A percentile compares a stretch with the other conserved stretches of the same genome.
Evolutionary conservation across 2,329 filamentous ascomycete genomes (phyloP).

Genomic region (Fusarium nisikadoi): DNA sequence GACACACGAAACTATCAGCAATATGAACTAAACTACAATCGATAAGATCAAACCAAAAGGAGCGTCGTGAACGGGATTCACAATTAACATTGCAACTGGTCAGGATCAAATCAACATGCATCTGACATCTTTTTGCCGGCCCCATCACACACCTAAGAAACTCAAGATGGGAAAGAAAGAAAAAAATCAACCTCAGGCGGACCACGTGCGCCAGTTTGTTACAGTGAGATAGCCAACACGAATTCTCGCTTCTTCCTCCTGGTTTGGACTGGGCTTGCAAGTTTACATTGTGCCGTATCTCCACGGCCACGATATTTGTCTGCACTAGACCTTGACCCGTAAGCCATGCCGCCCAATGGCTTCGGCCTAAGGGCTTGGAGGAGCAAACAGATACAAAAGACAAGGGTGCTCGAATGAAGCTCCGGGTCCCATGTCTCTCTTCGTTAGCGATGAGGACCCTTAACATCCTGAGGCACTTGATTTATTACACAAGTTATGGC

Average conservation of each 20-base stretch:
- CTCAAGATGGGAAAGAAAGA: not conserved
- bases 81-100: slow-evolving; percentile 16
- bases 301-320: slow-evolving; percentile 32
- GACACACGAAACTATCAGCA: slow-evolving; percentile 9
- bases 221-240: slow-evolving; percentile 18
- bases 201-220: slow-evolving; percentile 29
- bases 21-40: slow-evolving; percentile 8
- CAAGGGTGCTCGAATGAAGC: slow-evolving; percentile 22
- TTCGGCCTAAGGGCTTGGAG: slow-evolving; percentile 31
- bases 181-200: slow-evolving; percentile 1
- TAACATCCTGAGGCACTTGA: slow-evolving; percentile 16
- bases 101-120: slow-evolving; percentile 21
- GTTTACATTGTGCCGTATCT: slow-evolving; percentile 20
- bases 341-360: slow-evolving; percentile 32
- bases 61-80: not conserved
- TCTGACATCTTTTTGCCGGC: slow-evolving; percentile 13
- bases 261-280: slow-evolving; percentile 13
- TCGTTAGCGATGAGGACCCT: slow-evolving; percentile 30
- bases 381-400: slow-evolving; percentile 24
- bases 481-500: slow-evolving; percentile 26
- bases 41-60: slow-evolving; percentile 3
- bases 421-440: slow-evolving; percentile 19
- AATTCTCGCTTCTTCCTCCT: slow-evolving; percentile 13
- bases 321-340: slow-evolving; percentile 34
- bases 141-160: slow-evolving; percentile 19